Base-by-base conservation (phyloP, 495 filamentous ascomycete genomes). In the Aspergillus asperescens region DNA sequence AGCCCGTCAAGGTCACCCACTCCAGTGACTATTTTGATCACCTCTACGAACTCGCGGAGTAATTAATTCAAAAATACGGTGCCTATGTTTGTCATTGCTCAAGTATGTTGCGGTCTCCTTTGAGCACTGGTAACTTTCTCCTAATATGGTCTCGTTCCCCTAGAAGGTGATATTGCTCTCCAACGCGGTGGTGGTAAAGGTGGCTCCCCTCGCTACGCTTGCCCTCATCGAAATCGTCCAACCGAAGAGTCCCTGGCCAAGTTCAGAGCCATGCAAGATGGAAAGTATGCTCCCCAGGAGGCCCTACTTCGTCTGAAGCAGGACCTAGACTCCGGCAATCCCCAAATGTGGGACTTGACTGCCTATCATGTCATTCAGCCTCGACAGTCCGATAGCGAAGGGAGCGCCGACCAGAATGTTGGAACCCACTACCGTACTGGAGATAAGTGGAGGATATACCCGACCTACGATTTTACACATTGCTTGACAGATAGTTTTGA, bases 231-330 rank as follows among this genome's bases (percentile, higher is more conserved):
- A 23, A 76, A 85, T 10, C 82, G 88, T 52, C 71, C 81, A 0
- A 77, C 79, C 25, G 86, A 89, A 46, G 81, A 88, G 50, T 92
- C 89, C 49, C 65, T 96, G 40, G 55, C 68, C 4, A 83, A 95
- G 57, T 95, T 97, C 64, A 75, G 88, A 43, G 87, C 78, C 15
- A 96, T 96, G 91, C 75, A 84, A 15, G 89, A 93, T 66, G 92
- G 91, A 24, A 82, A 87, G 62, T 96, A 95, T 66, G 83, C 84
- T 61, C 86, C 92, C 1, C 80, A 83, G 55, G 87, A 89, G 61
- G 92, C 90, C 4, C 87, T 87, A 55, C 71, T 96, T 31, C 84
- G 91, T 48, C 93, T 96, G 90, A 95, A 95, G 71, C 89, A 80
- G 55, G 66, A 74, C 51, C 50, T 81, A 5, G 66, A 72, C 48